Conservation (phyloP, 208 protist species). For the Phytomonas serpens region DNA sequence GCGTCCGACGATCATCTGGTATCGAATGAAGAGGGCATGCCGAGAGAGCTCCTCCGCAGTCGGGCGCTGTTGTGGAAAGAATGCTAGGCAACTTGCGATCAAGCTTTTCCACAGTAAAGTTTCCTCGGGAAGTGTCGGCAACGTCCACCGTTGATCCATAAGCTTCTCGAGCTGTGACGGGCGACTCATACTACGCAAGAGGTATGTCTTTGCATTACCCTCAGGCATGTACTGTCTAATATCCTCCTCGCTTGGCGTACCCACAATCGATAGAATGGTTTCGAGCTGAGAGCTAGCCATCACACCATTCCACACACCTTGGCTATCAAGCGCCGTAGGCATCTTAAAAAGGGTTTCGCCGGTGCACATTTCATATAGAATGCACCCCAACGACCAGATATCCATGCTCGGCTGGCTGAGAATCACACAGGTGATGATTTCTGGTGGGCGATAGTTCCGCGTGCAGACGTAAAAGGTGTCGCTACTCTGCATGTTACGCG, state of each 20-base stretch:
- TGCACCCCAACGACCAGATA: conserved; percentile 93
- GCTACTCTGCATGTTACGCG: conserved; percentile 58
- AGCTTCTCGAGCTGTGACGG: conserved; percentile 42
- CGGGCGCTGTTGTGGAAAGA: conserved; percentile 76
- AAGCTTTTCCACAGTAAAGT: conserved; percentile 67
- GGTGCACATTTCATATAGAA: conserved; percentile 92
- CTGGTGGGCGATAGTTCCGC: conserved; percentile 94
- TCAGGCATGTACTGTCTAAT: conserved; percentile 61
- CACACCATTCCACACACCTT: conserved; percentile 67
- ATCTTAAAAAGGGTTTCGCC: conserved; percentile 91
- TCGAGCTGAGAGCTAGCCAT: conserved; percentile 76
- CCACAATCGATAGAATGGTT: conserved; percentile 72
- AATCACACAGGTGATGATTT: conserved; percentile 85
- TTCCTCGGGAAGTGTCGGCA: conserved; percentile 26
- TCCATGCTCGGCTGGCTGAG: conserved; percentile 75
- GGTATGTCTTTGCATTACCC: conserved; percentile 74
- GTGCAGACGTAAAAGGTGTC: conserved; percentile 93
- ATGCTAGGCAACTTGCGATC: conserved; percentile 63
- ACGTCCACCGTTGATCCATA: conserved; percentile 45
- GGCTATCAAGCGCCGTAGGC: conserved; percentile 53
- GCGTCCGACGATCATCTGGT: conserved; percentile 56
- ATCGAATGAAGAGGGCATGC: conserved; percentile 56
- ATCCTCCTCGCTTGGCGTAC: conserved; percentile 55
- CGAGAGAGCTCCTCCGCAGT: conserved; percentile 61
- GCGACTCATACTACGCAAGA: conserved; percentile 47